Conservation (phyloP, 2,329 filamentous ascomycete genomes). For the Biscogniauxia marginata region DNA sequence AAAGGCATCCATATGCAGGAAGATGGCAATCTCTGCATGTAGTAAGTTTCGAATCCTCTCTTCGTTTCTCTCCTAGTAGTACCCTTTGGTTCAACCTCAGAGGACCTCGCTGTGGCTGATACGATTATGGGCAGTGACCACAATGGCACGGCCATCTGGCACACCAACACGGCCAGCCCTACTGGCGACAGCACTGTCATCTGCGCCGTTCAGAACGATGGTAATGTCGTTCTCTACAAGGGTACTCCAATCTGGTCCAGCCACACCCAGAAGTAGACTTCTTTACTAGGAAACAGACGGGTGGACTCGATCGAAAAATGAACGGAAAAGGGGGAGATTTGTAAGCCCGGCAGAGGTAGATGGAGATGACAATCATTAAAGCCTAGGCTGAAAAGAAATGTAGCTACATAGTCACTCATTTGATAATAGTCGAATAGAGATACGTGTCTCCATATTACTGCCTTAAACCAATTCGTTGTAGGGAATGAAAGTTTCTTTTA, state of each 20-base stretch:
- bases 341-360: conserved; percentile 6
- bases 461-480: no score
- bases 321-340: neutral
- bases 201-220: conserved; percentile 32
- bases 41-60: conserved; percentile 27
- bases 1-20: conserved; percentile 32
- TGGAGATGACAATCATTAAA: neutral
- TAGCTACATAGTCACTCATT: neutral
- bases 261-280: conserved; percentile 22
- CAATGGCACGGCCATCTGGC: conserved; percentile 24
- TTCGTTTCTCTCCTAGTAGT: neutral
- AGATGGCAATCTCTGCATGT: conserved; percentile 34
- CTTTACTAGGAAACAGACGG: neutral
- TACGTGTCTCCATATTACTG: neutral
- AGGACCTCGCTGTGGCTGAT: conserved; percentile 1
- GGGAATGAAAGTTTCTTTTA: no score
- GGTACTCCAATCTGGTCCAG: conserved; percentile 33
- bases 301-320: neutral
- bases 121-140: conserved; percentile 7
- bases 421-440: neutral
- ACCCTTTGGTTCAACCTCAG: neutral
- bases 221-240: conserved; percentile 34
- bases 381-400: neutral
- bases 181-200: conserved; percentile 25
- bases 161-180: conserved; percentile 25